Base-by-base conservation (phyloP, 257 asterid species). In the Oldenlandia corymbosa region DNA sequence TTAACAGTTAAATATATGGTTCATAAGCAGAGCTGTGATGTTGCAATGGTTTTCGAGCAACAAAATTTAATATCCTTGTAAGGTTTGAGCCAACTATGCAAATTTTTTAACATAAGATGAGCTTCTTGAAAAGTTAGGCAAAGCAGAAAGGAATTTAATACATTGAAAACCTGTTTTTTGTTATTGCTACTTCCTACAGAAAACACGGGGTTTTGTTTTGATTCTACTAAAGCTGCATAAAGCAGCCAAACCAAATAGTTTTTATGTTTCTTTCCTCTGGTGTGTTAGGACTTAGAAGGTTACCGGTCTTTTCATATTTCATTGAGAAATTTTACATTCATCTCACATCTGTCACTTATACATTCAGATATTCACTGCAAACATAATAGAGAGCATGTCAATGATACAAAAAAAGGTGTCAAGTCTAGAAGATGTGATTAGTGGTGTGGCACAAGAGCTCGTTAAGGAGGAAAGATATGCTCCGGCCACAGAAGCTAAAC, bases 371-470 rank as follows among this genome's bases (percentile, higher is more conserved):
- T 84, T 92, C 67, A 73, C 95, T 52, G 61, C 84, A 70, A 80
- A 84, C 53, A 63, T 85, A 49, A 71, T 80, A 84, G 95, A 87
- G 66, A 85, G 87, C 76, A 75, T 92, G 77, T 88, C 97, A 42
- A 60, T 71, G 75, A 79, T 88, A 74, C 97, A 86, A 84, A 50
- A 59, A 69, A 92, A 92, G 76, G 98, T 92, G 58, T 85, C 95
- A 51, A 80, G 80, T 82, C 91, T 92, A 67, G 98, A 91, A 71
- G 67, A 71, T 31, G 83, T 85, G 75, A 85, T 91, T 46, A 85
- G 84, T 75, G 83, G 83, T 68, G 75, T 91, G 84, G 80, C 91
- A 51, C 81, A 82, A 60, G 94, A 83, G 62, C 70, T 85, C 70
- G 79, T 68, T 73, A 76, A 70, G 41, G 89, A 77, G 12, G 85